These are phyloP conservation scores for Medicago ruthenica DNA, from an alignment of 306 rosid species.

Conservation along the genomic window DNA sequence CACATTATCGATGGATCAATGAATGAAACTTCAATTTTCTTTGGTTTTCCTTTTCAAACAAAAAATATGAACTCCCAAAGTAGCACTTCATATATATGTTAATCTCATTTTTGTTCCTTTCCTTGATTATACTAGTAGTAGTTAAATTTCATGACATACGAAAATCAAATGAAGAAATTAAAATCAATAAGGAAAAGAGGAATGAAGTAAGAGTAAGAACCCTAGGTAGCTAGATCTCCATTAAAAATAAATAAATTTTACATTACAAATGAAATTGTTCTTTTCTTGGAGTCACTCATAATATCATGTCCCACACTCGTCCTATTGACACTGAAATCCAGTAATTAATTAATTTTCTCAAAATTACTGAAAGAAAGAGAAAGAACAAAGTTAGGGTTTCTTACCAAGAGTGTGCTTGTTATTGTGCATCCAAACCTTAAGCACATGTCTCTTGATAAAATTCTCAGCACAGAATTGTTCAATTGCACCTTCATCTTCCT, in stretches of 20 bases:
- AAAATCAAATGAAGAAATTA: neutral
- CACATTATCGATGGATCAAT: neutral
- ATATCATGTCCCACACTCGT: neutral
- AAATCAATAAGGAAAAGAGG: neutral
- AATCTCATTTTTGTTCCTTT: too few species aligned
- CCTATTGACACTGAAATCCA: constrained; percentile 32
- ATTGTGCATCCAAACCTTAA: constrained; percentile 97
- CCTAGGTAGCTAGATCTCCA: constrained; percentile 48
- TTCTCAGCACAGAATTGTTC: constrained; percentile 68
- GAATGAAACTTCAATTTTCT: neutral
- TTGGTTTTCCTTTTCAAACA: neutral
- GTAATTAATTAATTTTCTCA: constrained; percentile 13
- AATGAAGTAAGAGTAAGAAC: constrained; percentile 39
- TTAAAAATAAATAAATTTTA: constrained; percentile 36
- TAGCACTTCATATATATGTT: too few species aligned
- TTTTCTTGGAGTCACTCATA: neutral
- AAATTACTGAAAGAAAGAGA: constrained; percentile 6
- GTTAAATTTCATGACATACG: neutral
- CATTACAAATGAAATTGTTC: constrained; percentile 22
- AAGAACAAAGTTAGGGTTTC: constrained; percentile 65
- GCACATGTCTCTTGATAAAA: constrained; percentile 64
- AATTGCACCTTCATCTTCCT: constrained; percentile 75
- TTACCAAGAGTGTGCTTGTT: constrained; percentile 87
- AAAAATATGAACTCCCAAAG: too few species aligned
- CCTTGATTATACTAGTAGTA: neutral